phyloP scores from a whole-genome alignment of 768 basidiomycete species.

The Tephrocybe rancida region DNA sequence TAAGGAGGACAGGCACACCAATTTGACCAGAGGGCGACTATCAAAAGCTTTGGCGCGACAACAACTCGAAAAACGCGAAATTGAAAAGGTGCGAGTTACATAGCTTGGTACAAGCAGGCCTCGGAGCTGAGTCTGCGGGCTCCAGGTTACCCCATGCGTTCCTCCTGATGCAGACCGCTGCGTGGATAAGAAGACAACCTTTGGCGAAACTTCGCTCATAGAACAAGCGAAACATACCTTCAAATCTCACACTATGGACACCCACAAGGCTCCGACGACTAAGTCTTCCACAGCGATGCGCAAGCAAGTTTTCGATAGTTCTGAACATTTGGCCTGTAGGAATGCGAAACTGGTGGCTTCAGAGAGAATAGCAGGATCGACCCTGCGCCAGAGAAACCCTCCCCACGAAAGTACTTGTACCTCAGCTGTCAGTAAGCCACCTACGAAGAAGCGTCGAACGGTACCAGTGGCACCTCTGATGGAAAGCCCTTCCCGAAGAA shows the following conservation, averaged over 20 bases:
- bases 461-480: background rate
- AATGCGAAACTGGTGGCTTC: constrained; percentile 18
- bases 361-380: constrained; percentile 12
- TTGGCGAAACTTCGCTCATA: no score
- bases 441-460: background rate
- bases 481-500: constrained; percentile 4
- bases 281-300: background rate
- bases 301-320: background rate
- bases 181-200: no score
- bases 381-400: background rate
- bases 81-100: constrained; percentile 5
- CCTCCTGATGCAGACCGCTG: no score
- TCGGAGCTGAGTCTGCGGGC: background rate
- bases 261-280: background rate
- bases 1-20: constrained; percentile 64
- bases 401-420: background rate
- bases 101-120: background rate
- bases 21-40: constrained; percentile 46
- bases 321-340: constrained; percentile 5
- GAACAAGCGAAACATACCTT: no score
- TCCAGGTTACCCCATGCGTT: no score
- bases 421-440: background rate
- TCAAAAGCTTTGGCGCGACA: constrained; percentile 29
- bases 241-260: background rate
- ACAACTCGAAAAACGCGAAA: no score